phyloP scores from a whole-genome alignment of 306 rosid genomes.

The barrel medic (Medicago truncatula) region DNA sequence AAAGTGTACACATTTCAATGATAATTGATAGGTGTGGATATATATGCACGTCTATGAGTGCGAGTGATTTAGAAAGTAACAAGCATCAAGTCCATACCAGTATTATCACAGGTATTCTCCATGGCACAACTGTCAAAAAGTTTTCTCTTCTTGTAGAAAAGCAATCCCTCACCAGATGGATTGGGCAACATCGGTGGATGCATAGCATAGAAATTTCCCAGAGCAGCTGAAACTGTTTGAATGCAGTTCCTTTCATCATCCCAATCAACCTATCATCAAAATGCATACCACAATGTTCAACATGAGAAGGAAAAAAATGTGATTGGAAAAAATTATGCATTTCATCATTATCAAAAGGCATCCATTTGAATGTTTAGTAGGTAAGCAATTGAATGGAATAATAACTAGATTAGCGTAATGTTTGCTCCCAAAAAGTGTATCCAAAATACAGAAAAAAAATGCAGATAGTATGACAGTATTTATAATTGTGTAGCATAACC shows the following conservation, averaged over 20 bases:
- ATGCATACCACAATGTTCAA: constrained; percentile 32
- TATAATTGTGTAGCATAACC: constrained; percentile 11
- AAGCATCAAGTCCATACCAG: constrained; percentile 52
- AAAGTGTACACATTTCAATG: neutral
- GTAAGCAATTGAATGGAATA: constrained; percentile 31
- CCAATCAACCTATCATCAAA: constrained; percentile 76
- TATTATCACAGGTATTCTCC: constrained; percentile 43
- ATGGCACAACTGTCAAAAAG: constrained; percentile 42
- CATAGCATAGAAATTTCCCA: constrained; percentile 89
- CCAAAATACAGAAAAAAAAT: constrained; percentile 21
- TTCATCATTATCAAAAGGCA: constrained; percentile 26
- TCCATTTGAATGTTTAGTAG: constrained; percentile 1
- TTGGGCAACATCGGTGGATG: constrained; percentile 94
- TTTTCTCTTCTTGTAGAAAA: constrained; percentile 67
- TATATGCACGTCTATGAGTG: neutral
- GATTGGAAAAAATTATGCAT: constrained; percentile 26
- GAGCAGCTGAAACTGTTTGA: constrained; percentile 81
- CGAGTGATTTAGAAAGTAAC: constrained; percentile 29
- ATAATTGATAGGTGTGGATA: constrained; percentile 3
- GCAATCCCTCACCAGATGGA: constrained; percentile 77
- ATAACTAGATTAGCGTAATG: constrained; percentile 13
- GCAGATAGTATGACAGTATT: constrained; percentile 10
- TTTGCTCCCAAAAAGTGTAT: constrained; percentile 27
- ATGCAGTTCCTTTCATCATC: constrained; percentile 78
- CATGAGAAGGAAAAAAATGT: neutral